These are phyloP conservation scores for Starmerella scarabaei DNA, from an alignment of 805 yeast species.

Conservation along the genomic window DNA sequence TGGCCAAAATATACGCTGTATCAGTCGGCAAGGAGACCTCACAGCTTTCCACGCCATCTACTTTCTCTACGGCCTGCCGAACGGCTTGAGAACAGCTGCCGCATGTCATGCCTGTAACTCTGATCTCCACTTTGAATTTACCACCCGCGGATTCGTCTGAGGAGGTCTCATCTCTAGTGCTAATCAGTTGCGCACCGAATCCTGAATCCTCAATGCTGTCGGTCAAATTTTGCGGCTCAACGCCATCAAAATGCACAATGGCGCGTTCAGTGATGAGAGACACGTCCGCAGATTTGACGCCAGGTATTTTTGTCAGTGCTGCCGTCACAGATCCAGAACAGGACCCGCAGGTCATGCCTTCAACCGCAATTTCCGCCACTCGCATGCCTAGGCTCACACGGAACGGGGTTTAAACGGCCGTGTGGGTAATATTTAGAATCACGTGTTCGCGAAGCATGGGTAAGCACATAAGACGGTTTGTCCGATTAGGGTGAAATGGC, in stretches of 20 bases:
- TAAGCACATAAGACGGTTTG: no score
- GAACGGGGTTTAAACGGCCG: no score
- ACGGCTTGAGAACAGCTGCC: constrained; percentile 69
- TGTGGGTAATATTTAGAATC: no score
- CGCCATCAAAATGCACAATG: constrained; percentile 35
- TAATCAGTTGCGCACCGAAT: constrained; percentile 37
- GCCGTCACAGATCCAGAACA: constrained; percentile 59
- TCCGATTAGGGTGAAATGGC: no score
- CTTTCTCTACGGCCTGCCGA: constrained; percentile 37
- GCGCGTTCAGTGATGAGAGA: constrained; percentile 72
- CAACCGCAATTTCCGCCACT: constrained; percentile 26
- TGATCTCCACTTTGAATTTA: constrained; percentile 14
- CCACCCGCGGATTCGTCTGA: not conserved
- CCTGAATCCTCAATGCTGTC: constrained; percentile 65
- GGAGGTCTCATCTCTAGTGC: not conserved
- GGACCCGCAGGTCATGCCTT: constrained; percentile 89
- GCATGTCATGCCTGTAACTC: constrained; percentile 78
- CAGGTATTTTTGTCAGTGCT: constrained; percentile 37
- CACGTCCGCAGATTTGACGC: constrained; percentile 45
- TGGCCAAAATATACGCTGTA: constrained; percentile 33
- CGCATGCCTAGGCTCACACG: no score
- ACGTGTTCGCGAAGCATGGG: no score
- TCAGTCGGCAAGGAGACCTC: constrained; percentile 67
- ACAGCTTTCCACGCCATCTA: constrained; percentile 41
- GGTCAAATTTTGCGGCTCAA: constrained; percentile 31